Conservation (phyloP, 140 eudicot genomes). For the Cichorium intybus region DNA sequence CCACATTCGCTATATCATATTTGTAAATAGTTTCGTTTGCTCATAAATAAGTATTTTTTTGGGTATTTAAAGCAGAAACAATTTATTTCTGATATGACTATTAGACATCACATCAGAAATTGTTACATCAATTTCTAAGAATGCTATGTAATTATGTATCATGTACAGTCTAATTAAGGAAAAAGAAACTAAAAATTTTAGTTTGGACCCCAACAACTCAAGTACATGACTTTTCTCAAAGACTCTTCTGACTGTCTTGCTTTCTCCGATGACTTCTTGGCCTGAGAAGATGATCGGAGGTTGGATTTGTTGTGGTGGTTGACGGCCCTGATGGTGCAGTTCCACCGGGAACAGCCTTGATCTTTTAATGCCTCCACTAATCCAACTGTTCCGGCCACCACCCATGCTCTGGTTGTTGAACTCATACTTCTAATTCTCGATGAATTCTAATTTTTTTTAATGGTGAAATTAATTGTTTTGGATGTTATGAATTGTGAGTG, state of each 20-base stretch:
- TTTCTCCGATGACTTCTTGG: conserved; percentile 33
- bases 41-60: no score
- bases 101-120: no score
- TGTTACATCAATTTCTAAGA: background rate
- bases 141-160: background rate
- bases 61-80: no score
- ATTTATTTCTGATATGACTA: background rate
- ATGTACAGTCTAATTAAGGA: background rate
- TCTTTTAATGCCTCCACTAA: conserved; percentile 59
- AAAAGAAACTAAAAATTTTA: background rate
- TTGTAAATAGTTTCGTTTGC: no score
- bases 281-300: conserved; percentile 30
- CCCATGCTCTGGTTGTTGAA: conserved; percentile 32
- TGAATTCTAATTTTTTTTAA: background rate
- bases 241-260: conserved; percentile 45
- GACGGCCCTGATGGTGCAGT: conserved; percentile 36
- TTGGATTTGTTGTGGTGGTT: conserved; percentile 39
- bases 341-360: conserved; percentile 58
- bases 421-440: background rate
- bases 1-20: background rate
- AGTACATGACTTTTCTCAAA: conserved; percentile 49
- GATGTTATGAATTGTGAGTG: background rate
- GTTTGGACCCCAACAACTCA: conserved; percentile 63
- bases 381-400: conserved; percentile 47
- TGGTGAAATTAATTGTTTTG: background rate